A percentile compares a stretch with the other conserved stretches of the same genome.
phyloP scores from a whole-genome alignment of 2,329 filamentous ascomycete genomes.

The Torrubiella hemipterigena region DNA sequence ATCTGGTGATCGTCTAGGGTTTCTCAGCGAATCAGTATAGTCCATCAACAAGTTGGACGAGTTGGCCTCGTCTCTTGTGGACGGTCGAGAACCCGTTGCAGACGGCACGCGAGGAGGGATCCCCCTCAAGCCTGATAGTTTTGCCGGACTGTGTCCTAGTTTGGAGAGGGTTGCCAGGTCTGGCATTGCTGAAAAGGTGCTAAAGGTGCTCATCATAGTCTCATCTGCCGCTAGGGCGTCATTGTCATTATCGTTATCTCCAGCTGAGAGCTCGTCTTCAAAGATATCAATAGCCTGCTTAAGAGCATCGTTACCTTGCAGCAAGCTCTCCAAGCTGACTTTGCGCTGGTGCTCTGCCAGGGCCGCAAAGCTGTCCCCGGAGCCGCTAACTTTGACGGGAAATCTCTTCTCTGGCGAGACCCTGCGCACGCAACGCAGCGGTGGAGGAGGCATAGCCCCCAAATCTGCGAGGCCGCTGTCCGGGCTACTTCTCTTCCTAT shows the following conservation, averaged over 20 bases:
- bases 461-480: background rate
- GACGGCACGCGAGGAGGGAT: slow-evolving; percentile 26
- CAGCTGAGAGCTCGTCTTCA: slow-evolving; percentile 35
- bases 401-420: slow-evolving; percentile 45
- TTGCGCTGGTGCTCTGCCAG: slow-evolving; percentile 14
- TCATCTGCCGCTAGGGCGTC: slow-evolving; percentile 49
- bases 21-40: slow-evolving; percentile 64
- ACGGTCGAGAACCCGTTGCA: slow-evolving; percentile 21
- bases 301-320: slow-evolving; percentile 42
- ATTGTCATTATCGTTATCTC: slow-evolving; percentile 17
- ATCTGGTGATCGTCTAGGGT: slow-evolving; percentile 37
- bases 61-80: slow-evolving; percentile 29
- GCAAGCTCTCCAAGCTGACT: slow-evolving; percentile 38
- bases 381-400: slow-evolving; percentile 41
- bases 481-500: slow-evolving; percentile 13
- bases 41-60: slow-evolving; percentile 75
- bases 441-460: slow-evolving; percentile 12
- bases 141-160: slow-evolving; percentile 53
- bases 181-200: slow-evolving; percentile 79
- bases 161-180: slow-evolving; percentile 76
- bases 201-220: slow-evolving; percentile 71
- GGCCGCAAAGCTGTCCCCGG: no score
- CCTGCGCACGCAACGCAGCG: slow-evolving; percentile 32
- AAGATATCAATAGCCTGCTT: slow-evolving; percentile 50
- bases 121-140: slow-evolving; percentile 28